Evolutionary conservation across 805 yeast species (phyloP).

Genomic region (Scheffersomyces spartinae): DNA sequence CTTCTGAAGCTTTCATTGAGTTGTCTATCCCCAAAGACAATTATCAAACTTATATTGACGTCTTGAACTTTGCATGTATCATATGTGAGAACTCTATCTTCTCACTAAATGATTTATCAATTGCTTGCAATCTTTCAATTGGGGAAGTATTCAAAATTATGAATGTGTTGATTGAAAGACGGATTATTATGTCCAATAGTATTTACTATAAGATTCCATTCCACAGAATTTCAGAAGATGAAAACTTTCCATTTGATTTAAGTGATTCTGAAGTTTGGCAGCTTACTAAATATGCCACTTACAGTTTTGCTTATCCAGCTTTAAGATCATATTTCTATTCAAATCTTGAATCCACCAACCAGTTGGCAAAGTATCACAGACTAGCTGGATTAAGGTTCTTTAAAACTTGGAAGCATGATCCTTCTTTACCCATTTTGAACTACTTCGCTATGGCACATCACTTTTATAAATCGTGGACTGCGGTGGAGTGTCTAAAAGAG

Average conservation of each 20-base stretch:
- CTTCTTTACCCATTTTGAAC: conserved; percentile 8
- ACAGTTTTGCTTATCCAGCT: conserved; percentile 29
- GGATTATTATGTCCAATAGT: conserved; percentile 25
- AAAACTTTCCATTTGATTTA: conserved; percentile 16
- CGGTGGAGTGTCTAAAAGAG: conserved; percentile 26
- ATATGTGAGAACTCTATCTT: conserved; percentile 24
- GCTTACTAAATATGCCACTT: conserved; percentile 23
- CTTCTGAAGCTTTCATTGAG: conserved; percentile 6
- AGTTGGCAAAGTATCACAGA: conserved; percentile 21
- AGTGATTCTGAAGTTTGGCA: conserved; percentile 18
- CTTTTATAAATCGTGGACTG: conserved; percentile 22
- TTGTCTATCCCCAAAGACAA: conserved; percentile 7
- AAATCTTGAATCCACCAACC: conserved; percentile 12
- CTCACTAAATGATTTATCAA: conserved; percentile 23
- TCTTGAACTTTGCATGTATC: conserved; percentile 32
- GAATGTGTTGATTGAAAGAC: conserved; percentile 18
- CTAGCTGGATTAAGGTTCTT: conserved; percentile 31
- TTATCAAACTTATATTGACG: conserved; percentile 10
- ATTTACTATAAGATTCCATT: conserved; percentile 38
- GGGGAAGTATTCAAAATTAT: conserved; percentile 19
- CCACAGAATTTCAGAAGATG: conserved; percentile 17
- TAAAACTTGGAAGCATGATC: conserved; percentile 9
- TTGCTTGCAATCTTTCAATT: conserved; percentile 24
- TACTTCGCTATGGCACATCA: conserved; percentile 30
- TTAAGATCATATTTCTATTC: conserved; percentile 19